Evolutionary conservation across 768 basidiomycete species (phyloP).

Genomic region (Lanmaoa rubissima): DNA sequence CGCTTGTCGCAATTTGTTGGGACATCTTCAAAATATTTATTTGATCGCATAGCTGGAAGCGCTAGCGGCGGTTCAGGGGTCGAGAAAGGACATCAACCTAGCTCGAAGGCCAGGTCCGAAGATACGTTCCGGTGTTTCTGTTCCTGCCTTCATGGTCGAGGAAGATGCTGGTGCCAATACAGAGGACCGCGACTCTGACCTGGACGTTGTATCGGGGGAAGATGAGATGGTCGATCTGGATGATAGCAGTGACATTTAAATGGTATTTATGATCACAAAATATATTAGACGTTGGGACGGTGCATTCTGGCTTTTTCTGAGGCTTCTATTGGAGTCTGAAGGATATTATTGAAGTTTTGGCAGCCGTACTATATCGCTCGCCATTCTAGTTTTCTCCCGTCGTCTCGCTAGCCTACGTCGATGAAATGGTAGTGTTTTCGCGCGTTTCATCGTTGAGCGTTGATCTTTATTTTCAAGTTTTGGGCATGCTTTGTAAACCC

Average conservation of each 20-base stretch:
- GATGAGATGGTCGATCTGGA: slow-evolving; percentile 24
- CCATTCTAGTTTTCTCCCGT: too few relatives aligned
- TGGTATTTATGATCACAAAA: not conserved
- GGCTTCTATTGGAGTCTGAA: not conserved
- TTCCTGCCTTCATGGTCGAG: slow-evolving; percentile 33
- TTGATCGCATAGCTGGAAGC: slow-evolving; percentile 46
- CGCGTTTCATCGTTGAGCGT: too few relatives aligned
- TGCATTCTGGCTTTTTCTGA: not conserved
- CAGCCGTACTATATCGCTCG: too few relatives aligned
- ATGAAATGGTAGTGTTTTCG: too few relatives aligned
- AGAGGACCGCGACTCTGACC: slow-evolving; percentile 13
- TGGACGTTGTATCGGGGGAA: slow-evolving; percentile 6
- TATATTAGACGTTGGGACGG: not conserved
- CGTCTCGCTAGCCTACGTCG: too few relatives aligned
- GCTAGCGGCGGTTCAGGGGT: slow-evolving; percentile 50
- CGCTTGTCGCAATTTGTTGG: not conserved
- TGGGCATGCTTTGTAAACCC: too few relatives aligned
- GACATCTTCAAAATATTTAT: not conserved
- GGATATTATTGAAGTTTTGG: too few relatives aligned
- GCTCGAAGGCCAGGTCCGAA: slow-evolving; percentile 62
- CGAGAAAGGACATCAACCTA: slow-evolving; percentile 55
- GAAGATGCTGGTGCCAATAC: not conserved
- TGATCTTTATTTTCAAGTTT: too few relatives aligned
- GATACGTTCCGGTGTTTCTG: slow-evolving; percentile 58
- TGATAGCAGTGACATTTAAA: slow-evolving; percentile 20